These are phyloP conservation scores for Kuraishia piskuri DNA, from an alignment of 805 yeast genomes.

Conservation along the genomic window DNA sequence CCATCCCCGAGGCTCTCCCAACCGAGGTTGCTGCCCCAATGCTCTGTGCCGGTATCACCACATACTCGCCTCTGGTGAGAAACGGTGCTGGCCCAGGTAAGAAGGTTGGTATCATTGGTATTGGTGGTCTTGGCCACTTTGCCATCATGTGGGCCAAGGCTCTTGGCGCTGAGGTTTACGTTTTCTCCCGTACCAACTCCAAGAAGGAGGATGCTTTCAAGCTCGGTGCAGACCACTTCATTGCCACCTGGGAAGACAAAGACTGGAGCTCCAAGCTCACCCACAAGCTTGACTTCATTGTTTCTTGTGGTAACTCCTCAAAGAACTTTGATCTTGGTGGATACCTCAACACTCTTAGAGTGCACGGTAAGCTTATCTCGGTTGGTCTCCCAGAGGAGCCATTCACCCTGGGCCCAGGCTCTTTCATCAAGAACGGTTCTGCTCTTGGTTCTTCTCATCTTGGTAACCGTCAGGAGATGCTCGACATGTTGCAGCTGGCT, in stretches of 20 bases:
- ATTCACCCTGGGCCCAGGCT: slow-evolving; percentile 30
- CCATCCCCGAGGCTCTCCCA: slow-evolving; percentile 47
- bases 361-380: slow-evolving; percentile 49
- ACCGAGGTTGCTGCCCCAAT: slow-evolving; percentile 59
- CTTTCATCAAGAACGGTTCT: slow-evolving; percentile 34
- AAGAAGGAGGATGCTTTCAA: slow-evolving; percentile 44
- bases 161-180: slow-evolving; percentile 53
- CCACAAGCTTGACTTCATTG: slow-evolving; percentile 37
- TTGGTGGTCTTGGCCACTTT: slow-evolving; percentile 64
- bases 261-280: slow-evolving; percentile 23
- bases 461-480: slow-evolving; percentile 58
- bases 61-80: slow-evolving; percentile 56
- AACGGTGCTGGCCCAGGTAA: slow-evolving; percentile 26
- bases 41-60: slow-evolving; percentile 73
- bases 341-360: slow-evolving; percentile 42
- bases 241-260: slow-evolving; percentile 35
- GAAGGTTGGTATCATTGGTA: slow-evolving; percentile 51
- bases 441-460: slow-evolving; percentile 49
- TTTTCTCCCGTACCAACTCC: slow-evolving; percentile 40
- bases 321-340: slow-evolving; percentile 38
- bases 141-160: slow-evolving; percentile 54
- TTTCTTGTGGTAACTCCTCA: slow-evolving; percentile 45
- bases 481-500: slow-evolving; percentile 59
- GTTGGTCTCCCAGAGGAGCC: slow-evolving; percentile 60
- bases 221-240: slow-evolving; percentile 47